Evolutionary conservation across 1,139 yeast species (phyloP), one percentile per base, ranked within the genome.

Genomic region (Hanseniaspora gamundiae): DNA sequence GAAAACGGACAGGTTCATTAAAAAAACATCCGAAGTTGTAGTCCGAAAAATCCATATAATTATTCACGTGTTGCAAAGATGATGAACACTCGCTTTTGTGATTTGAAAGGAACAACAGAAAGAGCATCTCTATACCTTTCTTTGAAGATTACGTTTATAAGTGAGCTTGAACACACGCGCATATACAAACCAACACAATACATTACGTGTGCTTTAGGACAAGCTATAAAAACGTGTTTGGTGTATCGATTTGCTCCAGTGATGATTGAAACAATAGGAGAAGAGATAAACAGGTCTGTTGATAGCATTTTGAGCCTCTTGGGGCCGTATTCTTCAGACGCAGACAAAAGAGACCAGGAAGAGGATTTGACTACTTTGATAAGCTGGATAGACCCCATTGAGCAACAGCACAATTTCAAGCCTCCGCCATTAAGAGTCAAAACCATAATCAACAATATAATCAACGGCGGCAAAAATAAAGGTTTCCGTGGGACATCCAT

Each of bases 311-410:
- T 30, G 14, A n/a, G 14, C 3, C 14, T 30, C 13, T 16, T 30
- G 7, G 35, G 35, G 8, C 35, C 35, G 14, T 30, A 30, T n/a
- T 2, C 35, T n/a, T n/a, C 17, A n/a, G 35, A 30, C 8, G 17
- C 35, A n/a, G 35, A 30, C 4, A 30, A 14, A 30, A 14, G 3
- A 3, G 35, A 30, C 17, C 35, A 30, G 31, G 49, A 47, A 21
- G 57, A 54, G 42, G 59, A 56, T 19, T 29, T 56, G n/a, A 56
- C 55, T 29, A 45, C 54, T 3, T 42, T 57, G 31, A 46, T 57
- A 11, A 48, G 49, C 13, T 57, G 60, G 60, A 22, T 56, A 29
- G 49, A 54, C 35, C 60, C 60, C 8, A 49, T 51, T 45, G 57
- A 50, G 40, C 43, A 47, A 19, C 42, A 46, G 39, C 56, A 51